Evolutionary conservation across 305 asterid species (phyloP), one percentile per base, ranked within the genome.

Genomic region (Solanum chacoense): DNA sequence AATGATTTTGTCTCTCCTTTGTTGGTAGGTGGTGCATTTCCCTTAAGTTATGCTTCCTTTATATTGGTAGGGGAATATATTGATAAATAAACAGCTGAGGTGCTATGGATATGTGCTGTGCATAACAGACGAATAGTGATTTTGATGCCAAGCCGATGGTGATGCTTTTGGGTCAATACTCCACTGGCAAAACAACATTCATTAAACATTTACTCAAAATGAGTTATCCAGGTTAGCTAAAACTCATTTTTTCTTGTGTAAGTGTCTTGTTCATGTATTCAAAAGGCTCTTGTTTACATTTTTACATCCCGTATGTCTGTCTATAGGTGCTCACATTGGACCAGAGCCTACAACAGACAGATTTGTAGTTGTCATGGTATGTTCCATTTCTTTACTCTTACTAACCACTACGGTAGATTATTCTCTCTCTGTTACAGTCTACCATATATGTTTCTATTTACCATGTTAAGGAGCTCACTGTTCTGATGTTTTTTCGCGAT

Each of bases 61-160:
- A 28, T 42, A 80, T 28, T 42, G 9, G 34, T 42, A 26, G 6
- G 37, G 37, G 37, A 80, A 80, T 28, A 80, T 18, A 26, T 59
- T 42, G 69, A 40, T 40, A 42, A 28, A 26, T 40, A 40, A 80
- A 80, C 67, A 40, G 85, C 85, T 40, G 67, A 40, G 50, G 69
- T 40, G 69, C 85, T 42, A 28, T 80, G 14, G 37, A 8, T 36
- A 32, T 89, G 86, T 84, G 76, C 91, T 90, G 87, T 91, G 86
- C 89, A 89, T 89, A 29, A 42, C 89, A 97, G 99, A 89, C 93
- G 89, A 94, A 95, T 91, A 95, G 99, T 91, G 99, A 97, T 89
- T 97, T 97, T 91, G 99, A 97, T 92, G 98, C 99, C 89, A 96
- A 95, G 93, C 99, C 99, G 29, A 97, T 97, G 99, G 99, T 97